phyloP scores from a whole-genome alignment of 176 grass and related monocot genomes.

The Microstegium vimineum region DNA sequence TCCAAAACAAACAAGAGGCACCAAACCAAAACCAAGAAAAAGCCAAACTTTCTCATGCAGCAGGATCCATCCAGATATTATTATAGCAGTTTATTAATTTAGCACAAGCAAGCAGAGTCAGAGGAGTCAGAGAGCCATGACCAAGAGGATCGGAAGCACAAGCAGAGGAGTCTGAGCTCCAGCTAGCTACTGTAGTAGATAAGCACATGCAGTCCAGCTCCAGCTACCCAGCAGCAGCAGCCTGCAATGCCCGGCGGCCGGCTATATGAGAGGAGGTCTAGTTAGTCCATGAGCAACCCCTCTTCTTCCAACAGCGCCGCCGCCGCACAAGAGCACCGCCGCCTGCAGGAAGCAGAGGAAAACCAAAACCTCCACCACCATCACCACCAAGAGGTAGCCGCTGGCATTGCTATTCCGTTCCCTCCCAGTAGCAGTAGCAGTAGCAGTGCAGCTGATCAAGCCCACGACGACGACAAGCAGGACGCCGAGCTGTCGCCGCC shows the following conservation, averaged over 20 bases:
- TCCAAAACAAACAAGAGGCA: constrained; percentile 18
- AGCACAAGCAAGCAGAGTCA: neutral
- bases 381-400: neutral
- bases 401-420: neutral
- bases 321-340: neutral
- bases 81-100: neutral
- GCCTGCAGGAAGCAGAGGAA: neutral
- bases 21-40: constrained; percentile 7
- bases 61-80: too few relatives aligned
- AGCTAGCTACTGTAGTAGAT: too few relatives aligned
- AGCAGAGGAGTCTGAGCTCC: neutral
- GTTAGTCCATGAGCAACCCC: constrained; percentile 37
- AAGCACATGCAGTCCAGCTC: neutral
- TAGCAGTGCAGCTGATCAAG: neutral
- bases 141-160: neutral
- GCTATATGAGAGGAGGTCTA: constrained; percentile 15
- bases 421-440: neutral
- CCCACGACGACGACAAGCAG: neutral
- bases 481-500: constrained; percentile 38
- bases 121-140: neutral
- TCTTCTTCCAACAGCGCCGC: neutral
- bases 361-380: neutral
- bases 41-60: constrained; percentile 21
- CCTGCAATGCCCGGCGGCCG: neutral
- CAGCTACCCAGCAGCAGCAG: neutral